Conservation (phyloP, 2,329 filamentous ascomycete species). For the Aureobasidium namibiae region DNA sequence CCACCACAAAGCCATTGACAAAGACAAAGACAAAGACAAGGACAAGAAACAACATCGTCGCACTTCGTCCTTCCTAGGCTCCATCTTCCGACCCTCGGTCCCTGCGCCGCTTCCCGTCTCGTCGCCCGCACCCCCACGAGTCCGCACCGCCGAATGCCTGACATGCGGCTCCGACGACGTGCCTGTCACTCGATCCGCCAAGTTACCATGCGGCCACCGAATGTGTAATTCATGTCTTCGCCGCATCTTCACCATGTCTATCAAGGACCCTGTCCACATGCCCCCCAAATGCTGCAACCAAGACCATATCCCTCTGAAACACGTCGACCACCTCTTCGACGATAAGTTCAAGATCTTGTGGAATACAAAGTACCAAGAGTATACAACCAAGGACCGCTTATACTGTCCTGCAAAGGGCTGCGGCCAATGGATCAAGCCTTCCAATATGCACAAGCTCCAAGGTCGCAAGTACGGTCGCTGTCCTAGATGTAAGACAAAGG, state of each 20-base stretch:
- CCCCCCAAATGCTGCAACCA: constrained; percentile 72
- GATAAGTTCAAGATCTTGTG: constrained; percentile 65
- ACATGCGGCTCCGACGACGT: constrained; percentile 62
- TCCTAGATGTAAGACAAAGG: constrained; percentile 60
- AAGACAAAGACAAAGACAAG: no score
- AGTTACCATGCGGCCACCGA: constrained; percentile 68
- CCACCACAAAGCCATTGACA: neutral
- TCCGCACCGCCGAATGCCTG: constrained; percentile 51
- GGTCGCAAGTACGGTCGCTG: constrained; percentile 62
- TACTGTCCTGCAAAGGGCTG: constrained; percentile 70
- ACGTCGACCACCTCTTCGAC: constrained; percentile 70
- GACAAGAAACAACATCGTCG: neutral
- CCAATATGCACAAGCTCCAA: constrained; percentile 52
- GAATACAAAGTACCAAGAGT: constrained; percentile 75
- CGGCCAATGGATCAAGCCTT: constrained; percentile 71
- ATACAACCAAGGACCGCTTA: constrained; percentile 62
- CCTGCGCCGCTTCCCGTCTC: constrained; percentile 12
- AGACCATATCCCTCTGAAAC: constrained; percentile 64
- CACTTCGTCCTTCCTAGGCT: constrained; percentile 17
- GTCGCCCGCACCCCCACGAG: constrained; percentile 1
- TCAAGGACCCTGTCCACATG: constrained; percentile 73
- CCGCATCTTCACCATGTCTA: constrained; percentile 64
- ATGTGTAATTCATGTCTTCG: constrained; percentile 75
- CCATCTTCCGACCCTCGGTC: constrained; percentile 17
- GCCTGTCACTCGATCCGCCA: constrained; percentile 54